These are phyloP conservation scores for Euryodendron excelsum DNA, from an alignment of 148 eudicot genomes.

Conservation along the genomic window DNA sequence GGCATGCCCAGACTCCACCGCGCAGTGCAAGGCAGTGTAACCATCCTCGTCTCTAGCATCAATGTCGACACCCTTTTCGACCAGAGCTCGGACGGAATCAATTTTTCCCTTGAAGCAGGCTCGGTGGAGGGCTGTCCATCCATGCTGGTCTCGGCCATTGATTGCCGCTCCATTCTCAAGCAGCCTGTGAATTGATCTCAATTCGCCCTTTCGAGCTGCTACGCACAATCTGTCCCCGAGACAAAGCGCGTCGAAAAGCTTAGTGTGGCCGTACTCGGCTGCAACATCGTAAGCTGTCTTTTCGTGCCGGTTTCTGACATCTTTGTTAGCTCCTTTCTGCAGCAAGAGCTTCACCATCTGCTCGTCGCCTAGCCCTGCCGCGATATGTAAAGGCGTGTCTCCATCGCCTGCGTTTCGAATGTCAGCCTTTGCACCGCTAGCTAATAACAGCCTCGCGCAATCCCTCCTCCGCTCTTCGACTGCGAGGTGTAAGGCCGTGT, in stretches of 20 bases:
- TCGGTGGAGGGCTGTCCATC: constrained; percentile 51
- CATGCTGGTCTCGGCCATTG: constrained; percentile 46
- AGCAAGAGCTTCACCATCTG: constrained; percentile 47
- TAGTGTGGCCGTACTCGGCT: constrained; percentile 40
- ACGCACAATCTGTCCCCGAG: constrained; percentile 40
- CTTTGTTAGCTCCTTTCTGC: constrained; percentile 49
- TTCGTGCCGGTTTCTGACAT: constrained; percentile 28
- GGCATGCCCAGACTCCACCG: constrained; percentile 47
- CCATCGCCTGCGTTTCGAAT: constrained; percentile 27
- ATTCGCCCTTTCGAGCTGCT: constrained; percentile 49
- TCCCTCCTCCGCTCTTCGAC: constrained; percentile 43
- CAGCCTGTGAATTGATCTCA: constrained; percentile 34
- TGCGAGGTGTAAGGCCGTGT: constrained; percentile 43
- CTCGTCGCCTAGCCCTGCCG: constrained; percentile 43
- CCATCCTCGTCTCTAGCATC: constrained; percentile 45
- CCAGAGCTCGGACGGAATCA: constrained; percentile 26
- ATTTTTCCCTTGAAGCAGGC: constrained; percentile 43
- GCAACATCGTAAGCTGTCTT: constrained; percentile 46
- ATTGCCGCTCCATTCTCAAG: constrained; percentile 41
- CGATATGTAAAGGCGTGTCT: constrained; percentile 42
- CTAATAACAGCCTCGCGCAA: constrained; percentile 33
- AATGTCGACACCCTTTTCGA: constrained; percentile 38
- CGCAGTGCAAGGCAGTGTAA: constrained; percentile 51
- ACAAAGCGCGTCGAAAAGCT: constrained; percentile 40
- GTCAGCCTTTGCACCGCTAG: constrained; percentile 28